These are phyloP conservation scores for Yamadazyma takamatsuzukensis DNA, from an alignment of 805 yeast genomes.

Conservation along the genomic window DNA sequence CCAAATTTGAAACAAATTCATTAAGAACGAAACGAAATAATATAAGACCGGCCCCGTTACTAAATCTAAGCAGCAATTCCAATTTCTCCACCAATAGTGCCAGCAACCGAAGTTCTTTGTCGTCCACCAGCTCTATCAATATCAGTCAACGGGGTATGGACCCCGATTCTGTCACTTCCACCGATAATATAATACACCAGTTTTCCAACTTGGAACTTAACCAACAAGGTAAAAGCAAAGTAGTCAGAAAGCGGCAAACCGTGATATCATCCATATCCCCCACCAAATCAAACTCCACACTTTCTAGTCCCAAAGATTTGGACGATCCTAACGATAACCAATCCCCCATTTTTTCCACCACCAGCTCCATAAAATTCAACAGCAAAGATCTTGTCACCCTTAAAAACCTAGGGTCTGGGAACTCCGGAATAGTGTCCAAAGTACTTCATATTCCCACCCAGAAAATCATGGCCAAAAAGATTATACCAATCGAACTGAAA, in stretches of 20 bases:
- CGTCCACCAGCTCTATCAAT: conserved; percentile 8
- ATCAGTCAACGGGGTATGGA: conserved; percentile 19
- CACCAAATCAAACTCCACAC: conserved; percentile 25
- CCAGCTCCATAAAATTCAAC: conserved; percentile 26
- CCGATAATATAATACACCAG: conserved; percentile 23
- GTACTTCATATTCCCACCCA: conserved; percentile 88
- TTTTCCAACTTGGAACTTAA: conserved; percentile 23
- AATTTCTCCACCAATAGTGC: conserved; percentile 1
- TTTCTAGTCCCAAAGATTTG: conserved; percentile 3
- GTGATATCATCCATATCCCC: conserved; percentile 42
- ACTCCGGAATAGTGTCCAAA: conserved; percentile 88
- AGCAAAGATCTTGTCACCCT: conserved; percentile 68
- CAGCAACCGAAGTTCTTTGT: conserved; percentile 9
- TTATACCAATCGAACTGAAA: conserved; percentile 81
- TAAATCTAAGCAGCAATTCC: conserved; percentile 14
- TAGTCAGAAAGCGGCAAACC: conserved; percentile 33
- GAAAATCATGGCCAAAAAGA: conserved; percentile 84
- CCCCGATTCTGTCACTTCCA: conserved; percentile 20
- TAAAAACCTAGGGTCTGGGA: conserved; percentile 85
- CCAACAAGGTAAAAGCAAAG: conserved; percentile 8
- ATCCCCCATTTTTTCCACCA: conserved; percentile 32
- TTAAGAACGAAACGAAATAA: conserved; percentile 19
- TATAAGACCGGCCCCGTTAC: conserved; percentile 29
- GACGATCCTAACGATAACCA: conserved; percentile 7
- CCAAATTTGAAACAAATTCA: conserved; percentile 9